Evolutionary conservation across 2,329 filamentous ascomycete species (phyloP), one percentile per base, ranked within the genome.

Genomic region (Paracoccidioides lutzii): DNA sequence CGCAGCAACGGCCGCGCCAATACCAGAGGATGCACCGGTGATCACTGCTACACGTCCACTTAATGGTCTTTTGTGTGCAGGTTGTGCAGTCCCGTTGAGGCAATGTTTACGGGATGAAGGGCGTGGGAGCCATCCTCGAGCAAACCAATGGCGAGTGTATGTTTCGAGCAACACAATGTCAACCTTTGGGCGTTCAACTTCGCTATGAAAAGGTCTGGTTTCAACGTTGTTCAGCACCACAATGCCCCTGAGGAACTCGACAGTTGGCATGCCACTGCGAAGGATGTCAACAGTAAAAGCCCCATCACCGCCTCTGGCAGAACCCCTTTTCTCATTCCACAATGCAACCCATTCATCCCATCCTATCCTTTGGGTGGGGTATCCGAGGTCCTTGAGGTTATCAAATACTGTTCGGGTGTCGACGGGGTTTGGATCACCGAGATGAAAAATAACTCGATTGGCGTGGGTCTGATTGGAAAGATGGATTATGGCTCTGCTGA

Each of bases 71-170:
- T 48, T 73, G 68, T 51, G 76, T 73, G 33, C 72, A 69, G 51
- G 73, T 71, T 33, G 49, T 3, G 69, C 69, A 22, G 73, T 66
- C 5, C 74, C 74, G 37, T 74, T 74, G 2, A 73, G 68, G 51
- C 75, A 72, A 49, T 73, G 67, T 10, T 75, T 73, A 5, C 76
- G 76, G 3, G 73, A 73, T 3, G 87, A 86, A 15, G 84, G 77
- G 2, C 74, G 76, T 5, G 81, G 76, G 4, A 91, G 75, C 87
- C 87, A 91, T 46, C 87, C 87, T 67, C 87, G 76, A 15, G 85
- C 85, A 65, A 85, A 90, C 77, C 87, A 91, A 67, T 90, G 85
- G 14, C 87, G 84, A 28, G 84, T 81, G 66, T 91, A 91, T 0
- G 83, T 90, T 67, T 87, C 83, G 5, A 90, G 78, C n/a, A 91